Conservation (phyloP, 352 stramenopile genomes). For the Globisporangium splendens region DNA sequence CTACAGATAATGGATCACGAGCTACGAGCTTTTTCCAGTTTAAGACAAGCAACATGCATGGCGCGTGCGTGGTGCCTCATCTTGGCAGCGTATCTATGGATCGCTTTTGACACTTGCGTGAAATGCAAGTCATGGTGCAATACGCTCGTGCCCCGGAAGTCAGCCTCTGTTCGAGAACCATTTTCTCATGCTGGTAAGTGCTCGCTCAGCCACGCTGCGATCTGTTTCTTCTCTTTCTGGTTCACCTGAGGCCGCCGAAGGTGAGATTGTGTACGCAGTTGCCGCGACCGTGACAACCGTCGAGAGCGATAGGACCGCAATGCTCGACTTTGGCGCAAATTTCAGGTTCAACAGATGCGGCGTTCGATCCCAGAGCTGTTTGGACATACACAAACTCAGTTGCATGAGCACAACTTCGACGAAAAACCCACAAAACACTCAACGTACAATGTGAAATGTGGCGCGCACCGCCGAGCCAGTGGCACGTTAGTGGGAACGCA, state of each 20-base stretch:
- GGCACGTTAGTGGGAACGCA: slow-evolving; percentile 88
- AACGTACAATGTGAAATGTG: slow-evolving; percentile 59
- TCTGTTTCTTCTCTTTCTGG: neutral
- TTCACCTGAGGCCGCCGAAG: neutral
- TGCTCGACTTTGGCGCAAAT: slow-evolving; percentile 20
- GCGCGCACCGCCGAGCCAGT: slow-evolving; percentile 82
- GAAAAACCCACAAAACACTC: neutral
- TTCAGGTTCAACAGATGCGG: slow-evolving; percentile 53
- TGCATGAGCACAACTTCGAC: no score
- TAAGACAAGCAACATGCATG: no score
- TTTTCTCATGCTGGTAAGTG: no score
- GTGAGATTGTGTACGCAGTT: neutral
- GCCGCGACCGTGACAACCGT: slow-evolving; percentile 14
- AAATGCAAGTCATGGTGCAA: no score
- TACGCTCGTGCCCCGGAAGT: no score
- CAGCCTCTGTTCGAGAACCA: no score
- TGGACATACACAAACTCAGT: no score
- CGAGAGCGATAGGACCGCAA: slow-evolving; percentile 18
- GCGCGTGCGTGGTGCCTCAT: no score
- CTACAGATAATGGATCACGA: no score
- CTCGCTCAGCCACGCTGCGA: neutral
- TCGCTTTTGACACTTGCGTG: no score
- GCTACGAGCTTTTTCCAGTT: no score
- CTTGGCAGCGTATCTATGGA: no score
- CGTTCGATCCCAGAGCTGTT: slow-evolving; percentile 69